Conservation (phyloP, 2,329 filamentous ascomycete species). For the Colletotrichum sidae region DNA sequence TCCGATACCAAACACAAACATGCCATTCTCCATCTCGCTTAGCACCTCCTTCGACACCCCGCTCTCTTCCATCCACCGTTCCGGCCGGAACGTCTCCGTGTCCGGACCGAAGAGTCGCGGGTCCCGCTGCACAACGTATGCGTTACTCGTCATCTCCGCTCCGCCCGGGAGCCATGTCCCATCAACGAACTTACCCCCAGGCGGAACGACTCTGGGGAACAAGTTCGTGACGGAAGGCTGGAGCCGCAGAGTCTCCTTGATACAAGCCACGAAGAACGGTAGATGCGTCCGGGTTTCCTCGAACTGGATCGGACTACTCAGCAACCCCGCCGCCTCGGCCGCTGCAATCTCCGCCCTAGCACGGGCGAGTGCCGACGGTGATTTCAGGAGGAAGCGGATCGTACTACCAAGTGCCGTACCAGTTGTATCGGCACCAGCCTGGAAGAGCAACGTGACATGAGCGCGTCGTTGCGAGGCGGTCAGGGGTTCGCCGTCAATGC, state of each 20-base stretch:
- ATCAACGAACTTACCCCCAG: slow-evolving; percentile 13
- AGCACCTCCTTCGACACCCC: neutral
- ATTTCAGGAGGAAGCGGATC: slow-evolving; percentile 20
- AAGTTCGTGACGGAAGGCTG: slow-evolving; percentile 23
- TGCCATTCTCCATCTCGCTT: slow-evolving; percentile 11
- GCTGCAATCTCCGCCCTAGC: slow-evolving; percentile 6
- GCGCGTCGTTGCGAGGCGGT: slow-evolving; percentile 17
- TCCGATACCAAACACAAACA: slow-evolving; percentile 12
- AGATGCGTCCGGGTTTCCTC: slow-evolving; percentile 22
- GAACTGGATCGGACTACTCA: slow-evolving; percentile 14
- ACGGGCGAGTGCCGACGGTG: neutral
- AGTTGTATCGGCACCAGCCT: slow-evolving; percentile 29
- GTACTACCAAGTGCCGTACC: slow-evolving; percentile 27
- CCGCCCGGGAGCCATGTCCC: slow-evolving; percentile 22
- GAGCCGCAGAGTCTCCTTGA: slow-evolving; percentile 24
- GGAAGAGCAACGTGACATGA: slow-evolving; percentile 24
- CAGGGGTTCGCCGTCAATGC: slow-evolving; percentile 17
- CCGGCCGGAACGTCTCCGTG: slow-evolving; percentile 50
- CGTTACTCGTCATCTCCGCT: slow-evolving; percentile 40
- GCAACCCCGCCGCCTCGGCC: neutral
- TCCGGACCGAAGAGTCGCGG: slow-evolving; percentile 47
- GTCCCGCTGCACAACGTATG: slow-evolving; percentile 50
- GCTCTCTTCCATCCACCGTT: slow-evolving; percentile 53
- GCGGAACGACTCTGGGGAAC: slow-evolving; percentile 9
- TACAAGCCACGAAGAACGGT: slow-evolving; percentile 22